Conservation (phyloP, 352 stramenopile genomes). For the Phytophthora podocarpi region DNA sequence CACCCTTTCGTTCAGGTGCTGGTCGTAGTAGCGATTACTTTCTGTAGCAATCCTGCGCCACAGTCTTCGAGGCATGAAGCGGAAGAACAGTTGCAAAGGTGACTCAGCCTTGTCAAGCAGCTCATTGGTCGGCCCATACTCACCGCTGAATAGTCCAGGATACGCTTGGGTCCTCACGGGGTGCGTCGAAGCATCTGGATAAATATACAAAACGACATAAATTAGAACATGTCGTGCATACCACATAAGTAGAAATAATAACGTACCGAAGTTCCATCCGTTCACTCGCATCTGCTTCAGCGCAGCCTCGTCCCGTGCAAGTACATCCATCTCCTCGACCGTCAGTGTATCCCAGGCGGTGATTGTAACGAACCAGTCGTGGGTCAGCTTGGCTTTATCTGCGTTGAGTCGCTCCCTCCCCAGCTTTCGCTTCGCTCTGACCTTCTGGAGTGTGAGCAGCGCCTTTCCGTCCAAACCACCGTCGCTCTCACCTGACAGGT, state of each 20-base stretch:
- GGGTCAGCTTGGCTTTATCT: background rate
- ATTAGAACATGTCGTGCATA: too few relatives aligned
- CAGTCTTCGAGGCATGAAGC: constrained; percentile 4
- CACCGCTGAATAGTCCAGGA: background rate
- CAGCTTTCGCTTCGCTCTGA: background rate
- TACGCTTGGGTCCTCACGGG: too few relatives aligned
- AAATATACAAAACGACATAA: too few relatives aligned
- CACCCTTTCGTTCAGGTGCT: constrained; percentile 6
- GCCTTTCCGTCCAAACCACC: too few relatives aligned
- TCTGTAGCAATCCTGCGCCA: constrained; percentile 4
- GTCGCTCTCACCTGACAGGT: too few relatives aligned
- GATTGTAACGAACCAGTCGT: background rate
- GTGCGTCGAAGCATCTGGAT: too few relatives aligned
- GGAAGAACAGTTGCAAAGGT: constrained; percentile 12
- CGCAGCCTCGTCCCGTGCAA: background rate
- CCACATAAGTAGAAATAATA: background rate
- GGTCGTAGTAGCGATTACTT: constrained; percentile 11
- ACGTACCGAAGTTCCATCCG: constrained; percentile 11
- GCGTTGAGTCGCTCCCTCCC: background rate
- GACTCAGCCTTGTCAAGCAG: constrained; percentile 5
- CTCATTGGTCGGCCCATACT: background rate
- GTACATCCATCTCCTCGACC: background rate
- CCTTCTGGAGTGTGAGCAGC: background rate
- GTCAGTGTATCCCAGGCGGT: background rate
- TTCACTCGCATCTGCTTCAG: constrained; percentile 3